phyloP scores from a whole-genome alignment of 345 rosid genomes.

The Leavenworthia alabamica region DNA sequence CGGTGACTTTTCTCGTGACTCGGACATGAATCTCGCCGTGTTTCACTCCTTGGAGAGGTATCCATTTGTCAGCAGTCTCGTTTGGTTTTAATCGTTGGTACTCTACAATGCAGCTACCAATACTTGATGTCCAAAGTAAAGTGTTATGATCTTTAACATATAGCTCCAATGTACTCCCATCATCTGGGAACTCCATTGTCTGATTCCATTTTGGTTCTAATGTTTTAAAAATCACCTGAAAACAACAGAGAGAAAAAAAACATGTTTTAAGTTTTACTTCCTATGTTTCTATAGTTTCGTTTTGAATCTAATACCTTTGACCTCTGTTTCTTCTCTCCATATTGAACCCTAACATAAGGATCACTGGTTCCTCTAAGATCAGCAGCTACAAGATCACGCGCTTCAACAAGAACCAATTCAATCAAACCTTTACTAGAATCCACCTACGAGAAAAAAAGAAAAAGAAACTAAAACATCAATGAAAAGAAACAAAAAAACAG shows the following conservation, averaged over 20 bases:
- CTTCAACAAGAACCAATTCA: constrained; percentile 85
- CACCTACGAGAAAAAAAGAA: too few species aligned
- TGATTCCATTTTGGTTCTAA: constrained; percentile 82
- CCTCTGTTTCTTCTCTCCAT: constrained; percentile 69
- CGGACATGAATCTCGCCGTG: constrained; percentile 76
- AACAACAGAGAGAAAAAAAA: not conserved
- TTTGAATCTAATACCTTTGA: constrained; percentile 57
- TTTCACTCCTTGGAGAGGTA: constrained; percentile 93
- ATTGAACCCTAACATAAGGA: constrained; percentile 91
- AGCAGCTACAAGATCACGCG: constrained; percentile 79
- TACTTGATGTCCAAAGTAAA: constrained; percentile 66
- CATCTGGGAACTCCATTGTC: constrained; percentile 82
- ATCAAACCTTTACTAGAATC: constrained; percentile 68
- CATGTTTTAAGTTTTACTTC: not conserved
- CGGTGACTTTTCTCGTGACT: constrained; percentile 69
- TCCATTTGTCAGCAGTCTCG: constrained; percentile 82
- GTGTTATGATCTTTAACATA: constrained; percentile 88
- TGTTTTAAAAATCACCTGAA: constrained; percentile 72
- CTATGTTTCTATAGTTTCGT: not conserved
- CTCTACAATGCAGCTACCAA: constrained; percentile 80
- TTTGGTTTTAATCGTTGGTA: constrained; percentile 81
- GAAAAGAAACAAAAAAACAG: constrained; percentile 9
- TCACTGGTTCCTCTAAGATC: constrained; percentile 98
- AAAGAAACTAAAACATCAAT: not conserved
- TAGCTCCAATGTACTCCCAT: constrained; percentile 67